Evolutionary conservation across 228 moss, liverwort and hornwort species (phyloP), one percentile per base, ranked within the genome.

Genomic region (Sphagnum magellanicum): DNA sequence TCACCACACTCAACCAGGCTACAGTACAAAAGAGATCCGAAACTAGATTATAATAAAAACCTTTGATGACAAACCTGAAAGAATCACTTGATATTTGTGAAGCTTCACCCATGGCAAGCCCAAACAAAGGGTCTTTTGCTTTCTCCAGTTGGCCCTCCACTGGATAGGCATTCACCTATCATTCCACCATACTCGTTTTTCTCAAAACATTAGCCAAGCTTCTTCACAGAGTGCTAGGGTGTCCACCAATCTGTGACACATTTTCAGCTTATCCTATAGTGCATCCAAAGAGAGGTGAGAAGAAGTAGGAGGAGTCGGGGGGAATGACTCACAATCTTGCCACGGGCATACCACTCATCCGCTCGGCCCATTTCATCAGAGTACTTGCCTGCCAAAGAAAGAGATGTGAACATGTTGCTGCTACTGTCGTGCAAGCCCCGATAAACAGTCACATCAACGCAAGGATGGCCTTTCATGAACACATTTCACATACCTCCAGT

Each of bases 101-200:
- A 58, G 82, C 91, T 81, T 97, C 90, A 48, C 97, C 97, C 97
- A 93, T 91, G 50, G 90, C 90, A 47, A 97, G 88, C 63, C 97
- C 97, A 67, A 97, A 97, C 0, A 93, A 81, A 0, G 97, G 93
- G 70, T 97, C 97, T 74, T 87, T 97, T 9, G 91, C 91, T 82
- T 90, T 97, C 77, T 85, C 81, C 79, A 93, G 76, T 52, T 91
- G 91, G 67, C 93, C 97, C 82, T 89, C 74, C 63, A 97, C 93
- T 67, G 97, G 93, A 75, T 90, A 97, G 48, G 97, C 97, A 75
- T 90, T 97, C 4, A 90, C 85, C 92, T 92, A 84, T 62, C 8
- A 72, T 57, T 69, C 57, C 53, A 73, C n/a, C 16, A 63, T n/a
- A 32, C 32, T 32, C 3, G 32, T 3, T 32, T 32, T 32, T 32